phyloP scores from a whole-genome alignment of 495 filamentous ascomycete species.

The Aspergillus cavernicola region DNA sequence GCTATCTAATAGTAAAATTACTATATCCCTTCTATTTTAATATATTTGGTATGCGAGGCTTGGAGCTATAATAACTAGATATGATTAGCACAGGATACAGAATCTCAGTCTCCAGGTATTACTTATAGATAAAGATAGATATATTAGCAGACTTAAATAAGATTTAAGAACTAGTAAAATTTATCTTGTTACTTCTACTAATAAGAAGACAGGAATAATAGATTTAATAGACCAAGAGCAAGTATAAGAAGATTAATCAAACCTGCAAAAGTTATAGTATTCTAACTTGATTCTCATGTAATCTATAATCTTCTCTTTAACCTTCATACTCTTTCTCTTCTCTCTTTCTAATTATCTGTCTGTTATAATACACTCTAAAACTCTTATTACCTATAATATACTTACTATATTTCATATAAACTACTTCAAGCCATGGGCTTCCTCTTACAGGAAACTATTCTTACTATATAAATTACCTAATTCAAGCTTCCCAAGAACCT shows the following conservation, averaged over 20 bases:
- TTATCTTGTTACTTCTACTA: too few relatives aligned
- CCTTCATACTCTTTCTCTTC: neutral
- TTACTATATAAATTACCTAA: neutral
- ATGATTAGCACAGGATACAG: too few relatives aligned
- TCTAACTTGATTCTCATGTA: neutral
- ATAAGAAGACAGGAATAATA: too few relatives aligned
- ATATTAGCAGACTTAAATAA: too few relatives aligned
- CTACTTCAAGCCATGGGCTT: neutral
- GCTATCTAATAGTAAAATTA: too few relatives aligned
- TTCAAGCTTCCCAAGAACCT: neutral
- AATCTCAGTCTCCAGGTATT: too few relatives aligned
- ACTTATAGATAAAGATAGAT: too few relatives aligned
- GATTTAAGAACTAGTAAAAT: too few relatives aligned
- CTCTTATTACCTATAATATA: conserved; percentile 2
- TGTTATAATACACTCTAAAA: neutral
- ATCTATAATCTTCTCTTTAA: neutral
- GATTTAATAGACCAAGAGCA: neutral
- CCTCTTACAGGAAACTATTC: neutral
- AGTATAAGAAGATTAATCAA: neutral
- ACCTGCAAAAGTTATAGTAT: neutral
- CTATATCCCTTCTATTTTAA: too few relatives aligned
- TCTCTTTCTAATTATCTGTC: neutral
- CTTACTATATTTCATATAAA: conserved; percentile 1
- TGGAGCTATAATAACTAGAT: too few relatives aligned
- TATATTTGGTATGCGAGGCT: too few relatives aligned